These are phyloP conservation scores for Emiliania huxleyi DNA, from an alignment of 78 protist species.

Conservation along the genomic window DNA sequence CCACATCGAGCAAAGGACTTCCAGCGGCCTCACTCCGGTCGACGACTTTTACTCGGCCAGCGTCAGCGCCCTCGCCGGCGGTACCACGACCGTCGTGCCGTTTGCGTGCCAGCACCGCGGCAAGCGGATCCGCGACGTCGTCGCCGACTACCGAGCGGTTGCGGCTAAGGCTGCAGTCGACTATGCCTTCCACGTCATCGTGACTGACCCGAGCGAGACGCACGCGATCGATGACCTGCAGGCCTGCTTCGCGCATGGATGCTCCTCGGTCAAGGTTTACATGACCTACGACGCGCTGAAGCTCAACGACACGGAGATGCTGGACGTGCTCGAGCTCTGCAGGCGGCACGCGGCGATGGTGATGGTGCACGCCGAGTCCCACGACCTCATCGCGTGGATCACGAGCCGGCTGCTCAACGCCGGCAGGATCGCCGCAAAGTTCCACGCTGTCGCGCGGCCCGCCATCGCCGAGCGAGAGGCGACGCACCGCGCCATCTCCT, in stretches of 20 bases:
- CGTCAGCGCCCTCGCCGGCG: background rate
- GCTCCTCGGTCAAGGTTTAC: background rate
- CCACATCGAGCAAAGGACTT: background rate
- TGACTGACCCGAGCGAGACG: background rate
- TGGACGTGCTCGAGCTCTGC: background rate
- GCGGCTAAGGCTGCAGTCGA: background rate
- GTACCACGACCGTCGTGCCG: background rate
- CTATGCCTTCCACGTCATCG: background rate
- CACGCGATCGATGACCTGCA: background rate
- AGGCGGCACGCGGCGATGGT: background rate
- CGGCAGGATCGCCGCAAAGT: background rate
- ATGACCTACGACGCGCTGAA: background rate
- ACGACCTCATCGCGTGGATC: background rate
- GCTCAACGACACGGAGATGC: background rate
- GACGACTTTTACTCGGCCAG: background rate
- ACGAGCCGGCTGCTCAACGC: background rate
- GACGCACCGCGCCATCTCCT: background rate
- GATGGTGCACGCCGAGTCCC: background rate
- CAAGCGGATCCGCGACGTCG: background rate
- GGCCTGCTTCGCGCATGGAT: background rate
- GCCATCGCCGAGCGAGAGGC: background rate
- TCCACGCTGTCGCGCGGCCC: background rate
- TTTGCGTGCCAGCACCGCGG: conserved; percentile 1
- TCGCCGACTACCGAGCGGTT: background rate
- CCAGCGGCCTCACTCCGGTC: background rate